Conservation (phyloP, 2,329 filamentous ascomycete species). For the Fusarium citri region DNA sequence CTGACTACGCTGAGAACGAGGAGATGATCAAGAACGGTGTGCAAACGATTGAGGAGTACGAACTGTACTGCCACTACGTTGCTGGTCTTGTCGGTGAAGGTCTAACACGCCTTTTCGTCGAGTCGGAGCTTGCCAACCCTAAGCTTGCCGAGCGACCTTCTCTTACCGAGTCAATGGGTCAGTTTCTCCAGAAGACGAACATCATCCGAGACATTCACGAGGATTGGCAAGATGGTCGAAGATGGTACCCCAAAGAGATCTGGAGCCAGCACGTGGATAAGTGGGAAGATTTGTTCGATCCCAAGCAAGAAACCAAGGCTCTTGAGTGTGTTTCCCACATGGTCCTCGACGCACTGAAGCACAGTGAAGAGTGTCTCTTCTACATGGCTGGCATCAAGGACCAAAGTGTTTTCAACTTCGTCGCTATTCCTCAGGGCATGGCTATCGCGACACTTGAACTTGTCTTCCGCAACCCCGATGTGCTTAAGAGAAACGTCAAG, state of each 20-base stretch:
- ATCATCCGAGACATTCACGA: constrained; percentile 97
- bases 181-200: constrained; percentile 98
- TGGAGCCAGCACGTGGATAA: constrained; percentile 95
- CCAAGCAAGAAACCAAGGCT: constrained; percentile 79
- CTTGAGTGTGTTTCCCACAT: constrained; percentile 91
- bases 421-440: constrained; percentile 96
- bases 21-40: constrained; percentile 85
- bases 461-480: constrained; percentile 88
- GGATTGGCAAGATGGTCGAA: constrained; percentile 85
- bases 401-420: constrained; percentile 99
- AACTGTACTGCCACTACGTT: constrained; percentile 97
- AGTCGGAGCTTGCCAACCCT: constrained; percentile 86
- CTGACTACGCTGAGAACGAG: constrained; percentile 89
- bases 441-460: constrained; percentile 94
- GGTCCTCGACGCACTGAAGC: constrained; percentile 88
- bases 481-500: constrained; percentile 92
- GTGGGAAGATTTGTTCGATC: constrained; percentile 91
- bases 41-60: constrained; percentile 87
- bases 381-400: constrained; percentile 96
- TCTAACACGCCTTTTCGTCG: constrained; percentile 88
- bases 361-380: constrained; percentile 94
- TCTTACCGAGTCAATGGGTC: constrained; percentile 94
- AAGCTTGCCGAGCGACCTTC: constrained; percentile 81
- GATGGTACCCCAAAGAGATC: constrained; percentile 96
- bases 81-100: constrained; percentile 98